phyloP scores from a whole-genome alignment of 179 eudicot species.

The Corrigiola litoralis region DNA sequence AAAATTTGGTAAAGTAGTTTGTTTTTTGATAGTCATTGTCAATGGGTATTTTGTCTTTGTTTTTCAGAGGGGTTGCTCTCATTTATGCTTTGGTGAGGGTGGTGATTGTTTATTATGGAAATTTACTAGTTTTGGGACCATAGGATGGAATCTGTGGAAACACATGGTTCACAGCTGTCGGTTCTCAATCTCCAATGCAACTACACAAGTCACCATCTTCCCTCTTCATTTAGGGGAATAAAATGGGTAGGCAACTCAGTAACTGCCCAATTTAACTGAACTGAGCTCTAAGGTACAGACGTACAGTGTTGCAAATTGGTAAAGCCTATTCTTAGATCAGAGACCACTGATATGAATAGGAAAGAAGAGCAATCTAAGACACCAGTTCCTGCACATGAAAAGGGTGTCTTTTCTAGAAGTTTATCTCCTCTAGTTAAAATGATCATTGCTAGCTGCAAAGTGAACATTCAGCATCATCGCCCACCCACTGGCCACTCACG shows the following conservation, averaged over 20 bases:
- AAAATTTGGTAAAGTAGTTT: slow-evolving; percentile 15
- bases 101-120: slow-evolving; percentile 13
- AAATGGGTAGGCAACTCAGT: slow-evolving; percentile 1
- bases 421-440: background rate
- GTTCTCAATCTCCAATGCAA: slow-evolving; percentile 20
- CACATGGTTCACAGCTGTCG: slow-evolving; percentile 30
- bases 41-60: background rate
- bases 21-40: slow-evolving; percentile 6
- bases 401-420: background rate
- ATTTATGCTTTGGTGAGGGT: background rate
- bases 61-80: background rate
- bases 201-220: slow-evolving; percentile 12
- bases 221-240: background rate
- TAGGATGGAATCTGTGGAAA: slow-evolving; percentile 26
- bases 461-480: background rate
- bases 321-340: background rate
- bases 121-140: slow-evolving; percentile 24
- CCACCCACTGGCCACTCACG: background rate
- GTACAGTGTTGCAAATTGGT: background rate
- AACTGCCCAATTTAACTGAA: slow-evolving; percentile 10
- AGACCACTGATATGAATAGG: slow-evolving; percentile 6
- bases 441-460: slow-evolving; percentile 15
- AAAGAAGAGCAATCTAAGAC: background rate
- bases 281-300: too few species aligned
- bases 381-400: background rate